Conservation (phyloP, 352 stramenopile genomes). For the Globisporangium iwayamae region DNA sequence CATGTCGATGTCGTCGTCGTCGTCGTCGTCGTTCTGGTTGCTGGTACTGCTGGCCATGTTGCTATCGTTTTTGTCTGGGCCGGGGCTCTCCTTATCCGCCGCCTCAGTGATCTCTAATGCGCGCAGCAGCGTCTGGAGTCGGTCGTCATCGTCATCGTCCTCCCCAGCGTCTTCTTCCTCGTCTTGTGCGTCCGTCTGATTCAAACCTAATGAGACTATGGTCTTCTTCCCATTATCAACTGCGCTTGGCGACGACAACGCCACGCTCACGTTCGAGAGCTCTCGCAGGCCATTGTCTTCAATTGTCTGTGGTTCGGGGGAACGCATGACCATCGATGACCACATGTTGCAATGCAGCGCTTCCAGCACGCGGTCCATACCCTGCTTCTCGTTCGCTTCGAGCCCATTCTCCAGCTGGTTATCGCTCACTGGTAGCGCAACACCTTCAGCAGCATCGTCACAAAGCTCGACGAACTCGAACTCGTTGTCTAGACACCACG, state of each 20-base stretch:
- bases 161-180: constrained; percentile 3
- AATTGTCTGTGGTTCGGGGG: not conserved
- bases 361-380: constrained; percentile 69
- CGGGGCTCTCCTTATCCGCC: constrained; percentile 2
- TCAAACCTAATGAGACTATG: constrained; percentile 7
- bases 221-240: constrained; percentile 6
- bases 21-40: constrained; percentile 3
- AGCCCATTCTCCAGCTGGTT: constrained; percentile 15
- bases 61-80: not conserved
- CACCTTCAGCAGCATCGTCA: not conserved
- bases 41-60: not conserved
- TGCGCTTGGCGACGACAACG: constrained; percentile 3
- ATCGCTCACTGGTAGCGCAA: not conserved
- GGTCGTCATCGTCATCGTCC: constrained; percentile 30
- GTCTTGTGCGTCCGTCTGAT: constrained; percentile 4
- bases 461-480: constrained; percentile 61
- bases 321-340: constrained; percentile 59
- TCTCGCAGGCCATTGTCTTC: constrained; percentile 9
- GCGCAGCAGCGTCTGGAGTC: constrained; percentile 42
- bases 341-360: constrained; percentile 80
- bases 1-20: constrained; percentile 54
- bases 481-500: constrained; percentile 54
- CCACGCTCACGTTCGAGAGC: constrained; percentile 17
- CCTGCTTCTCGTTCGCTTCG: constrained; percentile 33
- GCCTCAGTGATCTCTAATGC: constrained; percentile 36